Evolutionary conservation across 1,284 basidiomycete genomes (phyloP).

Genomic region (Spongispora temasekensis): DNA sequence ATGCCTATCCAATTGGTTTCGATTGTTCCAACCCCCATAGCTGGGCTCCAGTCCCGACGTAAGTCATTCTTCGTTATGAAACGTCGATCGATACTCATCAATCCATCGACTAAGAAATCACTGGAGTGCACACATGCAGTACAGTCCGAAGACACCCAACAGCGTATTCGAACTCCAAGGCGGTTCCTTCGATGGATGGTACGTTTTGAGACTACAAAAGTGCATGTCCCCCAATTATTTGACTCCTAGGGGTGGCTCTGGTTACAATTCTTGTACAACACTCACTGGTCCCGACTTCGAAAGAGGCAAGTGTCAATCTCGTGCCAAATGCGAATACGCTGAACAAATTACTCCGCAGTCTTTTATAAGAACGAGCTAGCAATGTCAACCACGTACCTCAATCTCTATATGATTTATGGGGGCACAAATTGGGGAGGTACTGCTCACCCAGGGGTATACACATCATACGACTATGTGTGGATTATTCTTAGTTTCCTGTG

Average conservation of each 20-base stretch:
- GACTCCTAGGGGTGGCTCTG: conserved; percentile 23
- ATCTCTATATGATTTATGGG: conserved; percentile 52
- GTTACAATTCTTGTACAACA: conserved; percentile 20
- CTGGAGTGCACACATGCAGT: conserved; percentile 38
- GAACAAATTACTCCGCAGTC: conserved; percentile 33
- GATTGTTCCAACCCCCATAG: conserved; percentile 52
- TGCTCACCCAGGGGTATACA: conserved; percentile 47
- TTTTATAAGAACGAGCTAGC: conserved; percentile 53
- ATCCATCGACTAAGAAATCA: conserved; percentile 5
- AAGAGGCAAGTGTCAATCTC: conserved; percentile 18
- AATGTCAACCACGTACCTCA: conserved; percentile 48
- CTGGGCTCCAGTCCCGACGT: conserved; percentile 47
- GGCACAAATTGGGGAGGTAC: conserved; percentile 56
- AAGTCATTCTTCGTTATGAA: background rate
- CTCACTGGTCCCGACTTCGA: conserved; percentile 28
- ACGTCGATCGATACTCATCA: background rate
- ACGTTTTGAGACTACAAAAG: conserved; percentile 5
- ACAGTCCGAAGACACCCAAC: conserved; percentile 43
- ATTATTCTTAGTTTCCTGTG: background rate
- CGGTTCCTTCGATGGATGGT: conserved; percentile 56
- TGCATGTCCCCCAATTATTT: background rate
- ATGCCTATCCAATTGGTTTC: conserved; percentile 58
- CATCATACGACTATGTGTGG: conserved; percentile 51
- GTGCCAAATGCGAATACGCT: background rate
- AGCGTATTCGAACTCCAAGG: conserved; percentile 52